A percentile compares a stretch with the other conserved stretches of the same genome.
Evolutionary conservation across 2,329 filamentous ascomycete genomes (phyloP).

Genomic region (Pyrenophora teres): DNA sequence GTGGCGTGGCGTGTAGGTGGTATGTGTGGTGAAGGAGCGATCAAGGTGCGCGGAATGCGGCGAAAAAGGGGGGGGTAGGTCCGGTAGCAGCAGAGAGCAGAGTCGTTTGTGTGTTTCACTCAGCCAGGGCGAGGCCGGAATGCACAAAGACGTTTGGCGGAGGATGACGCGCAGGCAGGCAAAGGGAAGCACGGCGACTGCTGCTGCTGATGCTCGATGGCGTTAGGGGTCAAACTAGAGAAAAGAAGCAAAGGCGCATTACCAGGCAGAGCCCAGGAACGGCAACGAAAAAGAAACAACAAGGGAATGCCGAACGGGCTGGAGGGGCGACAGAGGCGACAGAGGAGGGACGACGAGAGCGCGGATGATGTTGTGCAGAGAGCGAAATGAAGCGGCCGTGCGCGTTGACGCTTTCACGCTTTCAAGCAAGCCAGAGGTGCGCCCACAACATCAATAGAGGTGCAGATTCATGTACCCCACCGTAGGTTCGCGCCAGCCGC

Average conservation of each 20-base stretch:
- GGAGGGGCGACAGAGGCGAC: slow-evolving; percentile 25
- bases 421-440: slow-evolving; percentile 7
- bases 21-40: slow-evolving; percentile 9
- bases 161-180: slow-evolving; percentile 29
- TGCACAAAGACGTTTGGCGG: slow-evolving; percentile 27
- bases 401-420: slow-evolving; percentile 13
- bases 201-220: slow-evolving; percentile 32
- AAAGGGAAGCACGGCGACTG: slow-evolving; percentile 26
- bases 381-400: slow-evolving; percentile 18
- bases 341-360: slow-evolving; percentile 26
- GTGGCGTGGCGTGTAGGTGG: neutral
- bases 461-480: slow-evolving; percentile 5
- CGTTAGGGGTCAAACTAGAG: slow-evolving; percentile 34
- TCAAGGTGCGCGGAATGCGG: slow-evolving; percentile 4
- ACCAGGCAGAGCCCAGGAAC: slow-evolving; percentile 38
- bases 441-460: slow-evolving; percentile 25
- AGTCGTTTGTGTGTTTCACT: slow-evolving; percentile 24
- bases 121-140: slow-evolving; percentile 18
- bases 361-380: slow-evolving; percentile 37
- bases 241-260: slow-evolving; percentile 33
- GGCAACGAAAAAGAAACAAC: slow-evolving; percentile 31
- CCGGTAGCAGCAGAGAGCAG: slow-evolving; percentile 12
- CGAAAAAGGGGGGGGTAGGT: slow-evolving; percentile 3
- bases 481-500: slow-evolving; percentile 20
- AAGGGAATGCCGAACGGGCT: slow-evolving; percentile 33